These are phyloP conservation scores for Pichia rugopelliculosa DNA, from an alignment of 805 yeast species.

Conservation along the genomic window DNA sequence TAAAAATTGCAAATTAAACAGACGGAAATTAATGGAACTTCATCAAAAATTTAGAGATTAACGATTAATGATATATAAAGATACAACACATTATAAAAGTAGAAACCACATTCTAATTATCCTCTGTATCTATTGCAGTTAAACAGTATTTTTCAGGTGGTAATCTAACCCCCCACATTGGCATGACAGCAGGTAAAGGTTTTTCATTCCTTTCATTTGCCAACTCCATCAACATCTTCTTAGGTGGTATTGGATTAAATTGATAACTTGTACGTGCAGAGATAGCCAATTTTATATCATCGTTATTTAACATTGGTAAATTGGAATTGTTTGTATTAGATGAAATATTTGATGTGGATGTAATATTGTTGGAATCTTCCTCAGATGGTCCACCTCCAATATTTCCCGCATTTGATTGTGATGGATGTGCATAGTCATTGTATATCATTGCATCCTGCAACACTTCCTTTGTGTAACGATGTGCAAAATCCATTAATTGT, in stretches of 20 bases:
- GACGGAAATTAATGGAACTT: no score
- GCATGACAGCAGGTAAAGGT: conserved; percentile 85
- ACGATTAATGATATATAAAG: not conserved
- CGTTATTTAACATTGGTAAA: conserved; percentile 50
- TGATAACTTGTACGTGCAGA: conserved; percentile 94
- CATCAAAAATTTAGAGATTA: no score
- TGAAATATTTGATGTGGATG: not conserved
- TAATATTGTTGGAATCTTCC: not conserved
- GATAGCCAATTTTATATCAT: conserved; percentile 86
- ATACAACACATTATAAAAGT: not conserved
- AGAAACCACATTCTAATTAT: no score
- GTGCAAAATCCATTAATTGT: conserved; percentile 95
- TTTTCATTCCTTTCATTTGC: conserved; percentile 90
- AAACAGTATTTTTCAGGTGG: conserved; percentile 98
- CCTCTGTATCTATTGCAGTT: conserved; percentile 60
- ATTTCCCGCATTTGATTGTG: conserved; percentile 33
- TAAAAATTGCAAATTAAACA: no score
- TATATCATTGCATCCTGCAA: conserved; percentile 85
- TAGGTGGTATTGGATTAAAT: conserved; percentile 93
- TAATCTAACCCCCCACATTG: conserved; percentile 83
- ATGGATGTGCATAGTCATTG: conserved; percentile 66
- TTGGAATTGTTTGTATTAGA: conserved; percentile 15
- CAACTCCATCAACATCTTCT: conserved; percentile 79
- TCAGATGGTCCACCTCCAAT: conserved; percentile 18
- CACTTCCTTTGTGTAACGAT: conserved; percentile 77